phyloP scores from a whole-genome alignment of 768 basidiomycete genomes.

The Cystoderma amianthinum region DNA sequence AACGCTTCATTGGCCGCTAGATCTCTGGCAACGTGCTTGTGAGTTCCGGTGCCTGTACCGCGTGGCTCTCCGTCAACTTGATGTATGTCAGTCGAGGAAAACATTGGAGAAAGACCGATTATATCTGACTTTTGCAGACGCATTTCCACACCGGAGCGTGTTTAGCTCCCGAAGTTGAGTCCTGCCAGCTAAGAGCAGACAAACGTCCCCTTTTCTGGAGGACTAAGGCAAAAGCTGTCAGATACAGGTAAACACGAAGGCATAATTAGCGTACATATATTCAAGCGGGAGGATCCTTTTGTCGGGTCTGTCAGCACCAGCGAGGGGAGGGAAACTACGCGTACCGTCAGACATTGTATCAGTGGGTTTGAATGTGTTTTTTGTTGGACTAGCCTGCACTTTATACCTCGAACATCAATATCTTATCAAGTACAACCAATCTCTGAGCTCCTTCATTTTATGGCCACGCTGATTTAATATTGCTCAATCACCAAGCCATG shows the following conservation, averaged over 20 bases:
- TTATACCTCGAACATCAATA: no score
- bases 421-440: no score
- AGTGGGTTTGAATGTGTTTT: neutral
- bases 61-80: slow-evolving; percentile 45
- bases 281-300: slow-evolving; percentile 27
- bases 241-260: slow-evolving; percentile 1
- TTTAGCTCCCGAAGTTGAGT: slow-evolving; percentile 33
- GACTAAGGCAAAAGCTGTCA: slow-evolving; percentile 27
- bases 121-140: slow-evolving; percentile 47
- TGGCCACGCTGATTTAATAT: no score
- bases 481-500: no score
- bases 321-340: slow-evolving; percentile 1
- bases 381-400: neutral
- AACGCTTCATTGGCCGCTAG: slow-evolving; percentile 41
- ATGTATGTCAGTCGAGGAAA: slow-evolving; percentile 7
- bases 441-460: no score
- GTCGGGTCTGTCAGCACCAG: no score
- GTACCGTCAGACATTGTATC: slow-evolving; percentile 16
- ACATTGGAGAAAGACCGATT: slow-evolving; percentile 4
- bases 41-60: slow-evolving; percentile 41
- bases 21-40: slow-evolving; percentile 44
- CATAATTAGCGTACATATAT: slow-evolving; percentile 23
- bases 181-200: slow-evolving; percentile 48
- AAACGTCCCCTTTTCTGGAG: slow-evolving; percentile 39
- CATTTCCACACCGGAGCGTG: slow-evolving; percentile 48